These are phyloP conservation scores for Cyclanthera cordifolia DNA, from an alignment of 306 rosid genomes.

Conservation along the genomic window DNA sequence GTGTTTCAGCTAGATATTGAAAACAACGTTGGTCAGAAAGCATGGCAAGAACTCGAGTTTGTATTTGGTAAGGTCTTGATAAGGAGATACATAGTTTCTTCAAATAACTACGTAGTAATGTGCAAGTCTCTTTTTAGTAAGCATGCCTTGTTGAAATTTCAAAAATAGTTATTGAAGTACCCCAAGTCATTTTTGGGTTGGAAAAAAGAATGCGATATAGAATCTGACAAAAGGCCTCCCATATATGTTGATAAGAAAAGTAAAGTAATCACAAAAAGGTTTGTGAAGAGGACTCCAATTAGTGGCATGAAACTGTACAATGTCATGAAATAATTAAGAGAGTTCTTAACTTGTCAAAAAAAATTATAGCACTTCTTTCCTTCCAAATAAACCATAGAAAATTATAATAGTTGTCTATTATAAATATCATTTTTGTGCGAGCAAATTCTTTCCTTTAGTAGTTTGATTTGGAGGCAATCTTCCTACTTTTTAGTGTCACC, in stretches of 20 bases:
- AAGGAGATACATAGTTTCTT: background rate
- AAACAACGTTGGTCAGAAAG: constrained; percentile 58
- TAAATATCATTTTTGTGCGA: background rate
- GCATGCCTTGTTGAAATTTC: background rate
- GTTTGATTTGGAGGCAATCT: constrained; percentile 1
- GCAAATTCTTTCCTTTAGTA: background rate
- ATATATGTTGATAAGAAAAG: background rate
- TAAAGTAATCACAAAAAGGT: too few species aligned
- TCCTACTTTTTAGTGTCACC: background rate
- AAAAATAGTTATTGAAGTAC: background rate
- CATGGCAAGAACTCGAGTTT: constrained; percentile 79
- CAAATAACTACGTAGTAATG: background rate
- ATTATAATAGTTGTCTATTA: background rate
- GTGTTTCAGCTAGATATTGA: constrained; percentile 72
- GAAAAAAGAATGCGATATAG: background rate
- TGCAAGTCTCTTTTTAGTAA: background rate
- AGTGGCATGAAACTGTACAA: background rate
- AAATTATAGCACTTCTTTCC: background rate
- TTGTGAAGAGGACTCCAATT: background rate
- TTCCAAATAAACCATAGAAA: background rate
- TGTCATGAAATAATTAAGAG: background rate
- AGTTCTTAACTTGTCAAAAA: background rate
- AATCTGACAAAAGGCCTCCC: background rate
- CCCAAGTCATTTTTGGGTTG: background rate
- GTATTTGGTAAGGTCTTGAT: constrained; percentile 53